Evolutionary conservation across 176 grass and related monocot species (phyloP).

Genomic region (Oryza longistaminata): DNA sequence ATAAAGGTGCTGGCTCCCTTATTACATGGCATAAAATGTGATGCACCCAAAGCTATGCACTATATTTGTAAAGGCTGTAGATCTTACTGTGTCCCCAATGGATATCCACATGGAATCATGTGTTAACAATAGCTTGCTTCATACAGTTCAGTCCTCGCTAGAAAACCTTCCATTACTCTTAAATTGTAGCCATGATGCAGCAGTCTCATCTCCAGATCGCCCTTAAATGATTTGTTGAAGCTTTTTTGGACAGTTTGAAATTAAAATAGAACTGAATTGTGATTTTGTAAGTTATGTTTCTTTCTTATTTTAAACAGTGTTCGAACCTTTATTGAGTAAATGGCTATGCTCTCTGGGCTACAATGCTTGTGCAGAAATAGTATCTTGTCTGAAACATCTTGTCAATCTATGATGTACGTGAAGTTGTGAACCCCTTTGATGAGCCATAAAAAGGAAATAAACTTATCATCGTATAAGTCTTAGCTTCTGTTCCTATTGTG

Average conservation of each 20-base stretch:
- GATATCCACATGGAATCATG: conserved; percentile 4
- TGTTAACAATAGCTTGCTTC: neutral
- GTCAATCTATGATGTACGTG: neutral
- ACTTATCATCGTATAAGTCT: neutral
- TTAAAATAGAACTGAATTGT: neutral
- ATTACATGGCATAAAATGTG: neutral
- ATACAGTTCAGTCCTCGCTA: neutral
- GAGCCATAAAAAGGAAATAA: neutral
- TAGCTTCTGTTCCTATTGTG: neutral
- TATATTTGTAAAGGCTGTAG: conserved; percentile 12
- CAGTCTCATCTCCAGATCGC: neutral
- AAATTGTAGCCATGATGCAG: neutral
- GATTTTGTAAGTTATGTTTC: neutral
- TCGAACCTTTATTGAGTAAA: neutral
- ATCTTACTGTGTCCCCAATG: neutral
- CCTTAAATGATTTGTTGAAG: neutral
- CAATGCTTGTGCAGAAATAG: neutral
- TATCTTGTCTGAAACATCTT: conserved; percentile 6
- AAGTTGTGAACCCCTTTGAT: neutral
- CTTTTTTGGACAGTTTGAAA: neutral
- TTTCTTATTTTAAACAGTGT: neutral
- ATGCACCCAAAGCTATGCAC: neutral
- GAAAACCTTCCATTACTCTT: neutral
- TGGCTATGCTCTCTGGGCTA: neutral
- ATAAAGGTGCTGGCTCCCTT: neutral